A percentile compares a stretch with the other conserved stretches of the same genome.
Conservation (phyloP, 768 basidiomycete genomes). For the Daedaleopsis sinensis region DNA sequence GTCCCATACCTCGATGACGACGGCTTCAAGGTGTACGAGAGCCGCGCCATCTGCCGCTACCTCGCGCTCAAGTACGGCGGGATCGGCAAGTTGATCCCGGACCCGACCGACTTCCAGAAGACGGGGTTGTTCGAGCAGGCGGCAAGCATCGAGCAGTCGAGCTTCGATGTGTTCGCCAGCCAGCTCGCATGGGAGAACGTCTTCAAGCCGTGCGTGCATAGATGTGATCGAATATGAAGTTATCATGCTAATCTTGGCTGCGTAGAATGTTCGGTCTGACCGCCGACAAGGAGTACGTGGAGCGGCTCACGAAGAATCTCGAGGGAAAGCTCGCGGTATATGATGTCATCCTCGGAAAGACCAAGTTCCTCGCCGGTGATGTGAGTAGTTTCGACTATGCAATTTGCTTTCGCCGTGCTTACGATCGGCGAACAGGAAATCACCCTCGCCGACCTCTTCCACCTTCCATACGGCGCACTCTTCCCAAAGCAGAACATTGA, state of each 20-base stretch:
- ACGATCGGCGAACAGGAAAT: conserved; percentile 33
- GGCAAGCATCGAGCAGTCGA: conserved; percentile 49
- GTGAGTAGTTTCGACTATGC: conserved; percentile 17
- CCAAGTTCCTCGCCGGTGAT: conserved; percentile 38
- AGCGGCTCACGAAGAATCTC: conserved; percentile 32
- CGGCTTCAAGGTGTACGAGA: conserved; percentile 65
- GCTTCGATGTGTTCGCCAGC: conserved; percentile 53
- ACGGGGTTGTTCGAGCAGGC: conserved; percentile 43
- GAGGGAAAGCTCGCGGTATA: conserved; percentile 53
- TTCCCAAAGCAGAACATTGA: conserved; percentile 28
- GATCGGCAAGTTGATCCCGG: conserved; percentile 57
- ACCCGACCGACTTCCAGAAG: conserved; percentile 33
- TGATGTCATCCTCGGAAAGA: conserved; percentile 51
- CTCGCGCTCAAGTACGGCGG: conserved; percentile 50
- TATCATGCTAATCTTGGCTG: background rate
- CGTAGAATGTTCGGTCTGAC: conserved; percentile 24
- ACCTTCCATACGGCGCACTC: conserved; percentile 49
- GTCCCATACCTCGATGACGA: conserved; percentile 62
- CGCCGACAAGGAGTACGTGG: conserved; percentile 37
- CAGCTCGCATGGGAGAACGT: conserved; percentile 49
- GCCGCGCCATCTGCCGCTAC: conserved; percentile 64
- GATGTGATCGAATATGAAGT: background rate
- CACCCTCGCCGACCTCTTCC: conserved; percentile 62
- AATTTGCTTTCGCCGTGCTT: background rate
- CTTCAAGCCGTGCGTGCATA: conserved; percentile 46